Base-by-base conservation (phyloP, 108 stramenopile species). In the Licmophora abbreviata region DNA sequence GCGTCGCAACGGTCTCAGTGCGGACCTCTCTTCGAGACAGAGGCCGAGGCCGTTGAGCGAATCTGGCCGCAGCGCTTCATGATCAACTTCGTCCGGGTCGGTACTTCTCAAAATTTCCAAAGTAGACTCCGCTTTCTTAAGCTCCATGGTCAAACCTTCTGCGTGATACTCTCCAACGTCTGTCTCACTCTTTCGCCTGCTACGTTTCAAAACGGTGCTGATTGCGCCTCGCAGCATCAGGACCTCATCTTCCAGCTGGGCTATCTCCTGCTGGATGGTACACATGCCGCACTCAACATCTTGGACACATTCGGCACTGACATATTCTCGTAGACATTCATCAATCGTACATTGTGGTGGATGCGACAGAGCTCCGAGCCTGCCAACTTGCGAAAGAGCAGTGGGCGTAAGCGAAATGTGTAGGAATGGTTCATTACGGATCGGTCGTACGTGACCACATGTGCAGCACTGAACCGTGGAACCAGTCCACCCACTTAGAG, bases 201-300 rank as follows among this genome's bases (percentile, higher is more conserved):
- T 35, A 15, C 29, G 43, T 64, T 41, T 44, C 69, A 68, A 21
- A 38, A 54, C 37, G 17, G 64, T 56, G 51, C 46, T 51, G 12
- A 90, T 73, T 1, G 83, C 83, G 15, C 76, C 70, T 23, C 29
- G 52, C 37, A 85, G 44, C 31, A 85, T 27, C 44, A 73, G 27
- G 11, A 69, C 59, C 53, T 85, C 83, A 22, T 81, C 83, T 41
- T 79, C 63, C 34, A 72, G 32, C 30, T 77, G 51, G n/a, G 29
- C 12, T 9, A 76, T 50, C 29, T 76, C 63, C 22, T 63, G 20
- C 36, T 58, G 66, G 20, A 80, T 71, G 15, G 79, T 74, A 62
- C 88, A 90, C 4, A 37, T 58, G 24, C 59, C 60, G 50, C 88
- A 90, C 51, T 83, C 78, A 2, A 90, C 88, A 68, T 83, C 83